A percentile compares a stretch with the other conserved stretches of the same genome.
Evolutionary conservation across 2,329 filamentous ascomycete species (phyloP).

Genomic region (Nemania diffusa): DNA sequence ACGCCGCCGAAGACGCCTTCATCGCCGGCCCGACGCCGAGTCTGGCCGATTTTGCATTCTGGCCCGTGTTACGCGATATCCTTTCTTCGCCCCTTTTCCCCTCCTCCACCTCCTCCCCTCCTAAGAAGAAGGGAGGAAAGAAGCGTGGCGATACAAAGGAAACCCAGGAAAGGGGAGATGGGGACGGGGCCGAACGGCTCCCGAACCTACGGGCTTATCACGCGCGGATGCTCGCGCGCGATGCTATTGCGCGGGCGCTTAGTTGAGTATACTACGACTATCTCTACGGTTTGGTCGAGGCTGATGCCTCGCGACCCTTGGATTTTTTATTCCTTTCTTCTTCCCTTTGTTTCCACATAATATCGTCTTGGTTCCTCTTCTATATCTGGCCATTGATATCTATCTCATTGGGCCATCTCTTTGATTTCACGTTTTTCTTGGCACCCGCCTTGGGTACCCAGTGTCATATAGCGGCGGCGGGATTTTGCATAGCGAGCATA

Average conservation of each 20-base stretch:
- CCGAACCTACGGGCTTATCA: constrained; percentile 56
- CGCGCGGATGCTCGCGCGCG: constrained; percentile 40
- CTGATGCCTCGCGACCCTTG: neutral
- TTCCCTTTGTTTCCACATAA: neutral
- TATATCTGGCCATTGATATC: no score
- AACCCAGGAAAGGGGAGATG: neutral
- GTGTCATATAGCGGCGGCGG: neutral
- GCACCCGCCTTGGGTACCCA: no score
- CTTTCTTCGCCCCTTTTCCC: constrained; percentile 30
- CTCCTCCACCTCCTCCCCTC: neutral
- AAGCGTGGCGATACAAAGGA: neutral
- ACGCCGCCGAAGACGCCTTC: constrained; percentile 53
- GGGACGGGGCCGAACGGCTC: constrained; percentile 40
- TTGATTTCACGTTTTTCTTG: neutral
- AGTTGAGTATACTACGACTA: constrained; percentile 2
- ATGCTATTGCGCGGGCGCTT: constrained; percentile 35
- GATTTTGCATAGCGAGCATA: neutral
- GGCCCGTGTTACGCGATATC: constrained; percentile 64
- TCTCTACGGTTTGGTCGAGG: neutral
- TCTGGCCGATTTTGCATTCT: constrained; percentile 67
- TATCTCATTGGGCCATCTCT: neutral
- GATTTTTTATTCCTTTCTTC: neutral
- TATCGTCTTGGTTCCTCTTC: neutral
- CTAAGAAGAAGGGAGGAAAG: neutral
- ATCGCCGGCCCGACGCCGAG: constrained; percentile 57